These are phyloP conservation scores for Aspergillus egyptiacus DNA, from an alignment of 495 filamentous ascomycete species.

Conservation along the genomic window DNA sequence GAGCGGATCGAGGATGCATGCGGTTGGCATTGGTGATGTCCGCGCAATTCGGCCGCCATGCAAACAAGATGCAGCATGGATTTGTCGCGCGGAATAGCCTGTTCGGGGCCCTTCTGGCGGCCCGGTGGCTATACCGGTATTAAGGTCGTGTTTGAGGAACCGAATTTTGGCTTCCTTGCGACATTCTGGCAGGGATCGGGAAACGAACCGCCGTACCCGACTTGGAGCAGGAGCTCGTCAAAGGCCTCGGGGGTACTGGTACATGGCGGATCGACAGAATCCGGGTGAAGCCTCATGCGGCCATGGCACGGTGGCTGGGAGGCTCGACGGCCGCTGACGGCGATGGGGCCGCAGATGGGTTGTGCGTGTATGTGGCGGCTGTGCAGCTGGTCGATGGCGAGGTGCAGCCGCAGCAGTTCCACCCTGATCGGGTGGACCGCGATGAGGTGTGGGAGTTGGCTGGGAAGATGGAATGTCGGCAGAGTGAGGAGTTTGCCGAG, in stretches of 20 bases:
- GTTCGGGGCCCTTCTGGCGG: constrained; percentile 34
- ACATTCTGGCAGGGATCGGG: constrained; percentile 32
- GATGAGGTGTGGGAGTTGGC: constrained; percentile 35
- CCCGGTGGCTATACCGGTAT: constrained; percentile 38
- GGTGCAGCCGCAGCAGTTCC: constrained; percentile 32
- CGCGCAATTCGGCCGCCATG: constrained; percentile 33
- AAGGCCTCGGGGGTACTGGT: constrained; percentile 25
- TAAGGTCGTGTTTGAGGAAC: constrained; percentile 38
- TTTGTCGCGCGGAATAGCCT: constrained; percentile 43
- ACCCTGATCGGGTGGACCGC: constrained; percentile 27
- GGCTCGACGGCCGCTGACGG: constrained; percentile 28
- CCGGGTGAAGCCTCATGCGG: constrained; percentile 36
- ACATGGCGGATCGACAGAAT: constrained; percentile 37
- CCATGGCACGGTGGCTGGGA: constrained; percentile 37
- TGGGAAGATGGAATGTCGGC: constrained; percentile 31
- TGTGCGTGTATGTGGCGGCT: constrained; percentile 37
- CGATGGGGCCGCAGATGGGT: constrained; percentile 41
- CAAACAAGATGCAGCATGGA: constrained; percentile 42
- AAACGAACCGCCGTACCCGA: constrained; percentile 28
- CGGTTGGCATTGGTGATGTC: constrained; percentile 35
- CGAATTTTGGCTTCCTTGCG: constrained; percentile 39
- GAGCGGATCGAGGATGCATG: constrained; percentile 21
- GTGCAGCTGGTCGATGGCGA: constrained; percentile 35
- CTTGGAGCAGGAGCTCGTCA: constrained; percentile 23
- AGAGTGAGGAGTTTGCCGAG: constrained; percentile 15